Conservation (phyloP, 1,284 basidiomycete genomes). For the Mycosarcoma mackinlayi region DNA sequence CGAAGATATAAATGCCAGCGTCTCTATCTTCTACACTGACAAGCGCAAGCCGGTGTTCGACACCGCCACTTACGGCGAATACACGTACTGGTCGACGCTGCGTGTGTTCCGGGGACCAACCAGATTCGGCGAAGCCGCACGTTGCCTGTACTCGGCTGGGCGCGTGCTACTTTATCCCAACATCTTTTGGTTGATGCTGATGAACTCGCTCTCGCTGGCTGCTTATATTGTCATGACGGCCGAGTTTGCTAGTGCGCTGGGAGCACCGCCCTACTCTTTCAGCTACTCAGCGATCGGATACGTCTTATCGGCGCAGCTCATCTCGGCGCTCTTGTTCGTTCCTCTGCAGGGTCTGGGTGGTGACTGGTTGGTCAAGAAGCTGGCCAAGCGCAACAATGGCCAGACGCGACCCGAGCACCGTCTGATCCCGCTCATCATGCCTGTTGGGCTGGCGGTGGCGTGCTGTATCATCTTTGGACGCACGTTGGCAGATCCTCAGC, state of each 20-base stretch:
- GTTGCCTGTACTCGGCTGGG: constrained; percentile 3
- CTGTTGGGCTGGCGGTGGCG: neutral
- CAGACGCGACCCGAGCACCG: constrained; percentile 7
- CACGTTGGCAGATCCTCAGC: constrained; percentile 1
- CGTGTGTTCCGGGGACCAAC: neutral
- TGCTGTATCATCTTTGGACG: constrained; percentile 5
- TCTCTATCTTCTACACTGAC: constrained; percentile 10
- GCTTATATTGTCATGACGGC: constrained; percentile 10
- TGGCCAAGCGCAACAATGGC: constrained; percentile 2
- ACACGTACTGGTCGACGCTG: constrained; percentile 6
- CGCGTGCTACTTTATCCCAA: constrained; percentile 2
- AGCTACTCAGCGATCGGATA: constrained; percentile 4
- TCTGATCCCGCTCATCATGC: constrained; percentile 4
- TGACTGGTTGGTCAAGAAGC: constrained; percentile 3
- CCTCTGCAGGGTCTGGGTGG: constrained; percentile 2
- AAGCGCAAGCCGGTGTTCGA: constrained; percentile 11
- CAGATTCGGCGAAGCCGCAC: neutral
- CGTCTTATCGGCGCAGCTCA: neutral
- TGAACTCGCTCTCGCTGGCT: constrained; percentile 8
- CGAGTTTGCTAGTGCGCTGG: constrained; percentile 4
- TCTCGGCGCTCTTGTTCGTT: constrained; percentile 1
- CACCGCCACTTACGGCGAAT: constrained; percentile 5
- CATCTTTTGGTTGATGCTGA: constrained; percentile 6
- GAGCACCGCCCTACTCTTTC: constrained; percentile 5
- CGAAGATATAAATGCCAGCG: constrained; percentile 2